A percentile compares a stretch with the other conserved stretches of the same genome.
Conservation (phyloP, 2,329 filamentous ascomycete species). For the Botrytis hyacinthi region DNA sequence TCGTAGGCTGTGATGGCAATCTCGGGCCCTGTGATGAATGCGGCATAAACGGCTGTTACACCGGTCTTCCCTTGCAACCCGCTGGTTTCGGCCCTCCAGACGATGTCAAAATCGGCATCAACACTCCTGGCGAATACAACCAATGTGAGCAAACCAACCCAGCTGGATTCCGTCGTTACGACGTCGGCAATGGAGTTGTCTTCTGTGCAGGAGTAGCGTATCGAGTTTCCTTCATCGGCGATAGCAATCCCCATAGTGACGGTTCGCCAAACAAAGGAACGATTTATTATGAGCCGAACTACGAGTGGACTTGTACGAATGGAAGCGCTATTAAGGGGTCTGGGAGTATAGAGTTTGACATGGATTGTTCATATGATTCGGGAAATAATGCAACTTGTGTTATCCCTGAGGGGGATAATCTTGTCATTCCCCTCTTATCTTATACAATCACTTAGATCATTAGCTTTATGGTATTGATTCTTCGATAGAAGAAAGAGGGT, state of each 20-base stretch:
- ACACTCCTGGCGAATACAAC: neutral
- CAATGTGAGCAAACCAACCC: neutral
- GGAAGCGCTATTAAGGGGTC: neutral
- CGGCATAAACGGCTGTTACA: neutral
- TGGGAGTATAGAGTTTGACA: neutral
- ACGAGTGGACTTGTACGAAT: constrained; percentile 7
- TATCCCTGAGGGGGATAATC: neutral
- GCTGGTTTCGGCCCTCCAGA: neutral
- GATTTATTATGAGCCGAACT: neutral
- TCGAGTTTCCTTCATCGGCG: neutral
- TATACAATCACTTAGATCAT: neutral
- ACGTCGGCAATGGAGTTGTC: neutral
- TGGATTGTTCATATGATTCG: constrained; percentile 2
- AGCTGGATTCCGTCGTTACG: neutral
- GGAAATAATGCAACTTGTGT: constrained; percentile 1
- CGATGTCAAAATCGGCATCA: neutral
- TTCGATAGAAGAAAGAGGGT: neutral
- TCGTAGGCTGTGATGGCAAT: neutral
- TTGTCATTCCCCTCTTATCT: neutral
- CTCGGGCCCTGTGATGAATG: neutral
- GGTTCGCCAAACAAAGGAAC: neutral
- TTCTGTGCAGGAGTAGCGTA: constrained; percentile 5
- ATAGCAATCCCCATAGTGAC: neutral
- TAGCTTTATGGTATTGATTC: neutral
- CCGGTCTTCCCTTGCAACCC: neutral